Evolutionary conservation across 192 early-diverging fungal genomes (phyloP).

Genomic region (Cetraspora pellucida): DNA sequence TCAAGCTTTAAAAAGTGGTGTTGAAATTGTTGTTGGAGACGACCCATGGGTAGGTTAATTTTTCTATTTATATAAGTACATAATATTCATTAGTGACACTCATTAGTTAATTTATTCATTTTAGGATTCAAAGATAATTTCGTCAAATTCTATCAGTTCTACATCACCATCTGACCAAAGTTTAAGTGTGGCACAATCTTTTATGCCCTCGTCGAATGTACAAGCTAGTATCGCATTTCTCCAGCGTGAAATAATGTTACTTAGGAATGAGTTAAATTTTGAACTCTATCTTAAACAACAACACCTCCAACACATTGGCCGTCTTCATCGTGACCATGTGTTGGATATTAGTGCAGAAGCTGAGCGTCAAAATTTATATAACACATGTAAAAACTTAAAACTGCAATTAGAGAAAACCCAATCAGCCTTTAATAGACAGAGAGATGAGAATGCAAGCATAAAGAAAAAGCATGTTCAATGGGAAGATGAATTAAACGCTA

Average conservation of each 20-base stretch:
- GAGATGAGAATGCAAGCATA: constrained; percentile 44
- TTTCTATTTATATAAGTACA: neutral
- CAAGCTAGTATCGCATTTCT: constrained; percentile 45
- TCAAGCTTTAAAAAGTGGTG: constrained; percentile 47
- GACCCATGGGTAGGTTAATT: constrained; percentile 40
- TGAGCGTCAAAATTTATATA: constrained; percentile 55
- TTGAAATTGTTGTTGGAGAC: constrained; percentile 45
- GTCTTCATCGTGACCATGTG: constrained; percentile 58
- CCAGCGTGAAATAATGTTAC: constrained; percentile 55
- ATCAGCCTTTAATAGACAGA: constrained; percentile 48
- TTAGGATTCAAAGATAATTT: constrained; percentile 13
- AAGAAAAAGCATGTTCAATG: constrained; percentile 59
- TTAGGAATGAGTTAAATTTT: constrained; percentile 63
- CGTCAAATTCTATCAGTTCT: neutral
- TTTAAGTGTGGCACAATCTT: no score
- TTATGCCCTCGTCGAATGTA: constrained; percentile 8
- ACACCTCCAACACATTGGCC: constrained; percentile 61
- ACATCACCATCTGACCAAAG: neutral
- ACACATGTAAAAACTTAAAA: constrained; percentile 51
- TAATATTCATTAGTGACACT: neutral
- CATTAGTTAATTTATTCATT: neutral
- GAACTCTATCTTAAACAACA: constrained; percentile 64
- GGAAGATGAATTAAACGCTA: constrained; percentile 55
- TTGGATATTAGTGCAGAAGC: constrained; percentile 58
- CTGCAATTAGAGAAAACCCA: constrained; percentile 49